A percentile compares a stretch with the other conserved stretches of the same genome.
Conservation (phyloP, 495 filamentous ascomycete genomes). For the Pyrenopolyporus hunteri region DNA sequence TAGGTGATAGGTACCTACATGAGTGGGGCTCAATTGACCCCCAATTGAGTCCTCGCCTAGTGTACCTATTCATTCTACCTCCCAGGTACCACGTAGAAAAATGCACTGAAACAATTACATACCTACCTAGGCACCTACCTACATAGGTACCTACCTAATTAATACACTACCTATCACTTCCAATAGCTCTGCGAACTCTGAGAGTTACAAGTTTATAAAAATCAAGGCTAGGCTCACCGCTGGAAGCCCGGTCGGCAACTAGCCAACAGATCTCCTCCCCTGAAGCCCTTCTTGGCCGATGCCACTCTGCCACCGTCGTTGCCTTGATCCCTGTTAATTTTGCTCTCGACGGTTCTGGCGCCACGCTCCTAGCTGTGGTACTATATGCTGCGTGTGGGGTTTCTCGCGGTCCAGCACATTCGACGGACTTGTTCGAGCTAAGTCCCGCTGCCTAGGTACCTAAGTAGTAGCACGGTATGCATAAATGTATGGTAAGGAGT, state of each 20-base stretch:
- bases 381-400: constrained; percentile 17
- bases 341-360: constrained; percentile 24
- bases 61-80: background rate
- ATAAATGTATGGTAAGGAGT: background rate
- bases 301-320: constrained; percentile 8
- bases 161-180: too few relatives aligned
- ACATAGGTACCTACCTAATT: too few relatives aligned
- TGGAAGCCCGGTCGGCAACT: constrained; percentile 11
- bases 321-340: constrained; percentile 15
- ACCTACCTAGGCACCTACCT: too few relatives aligned
- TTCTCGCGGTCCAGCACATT: background rate
- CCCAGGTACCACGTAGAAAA: too few relatives aligned
- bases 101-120: too few relatives aligned
- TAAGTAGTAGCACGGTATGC: too few relatives aligned
- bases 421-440: too few relatives aligned
- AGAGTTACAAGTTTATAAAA: background rate
- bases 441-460: too few relatives aligned
- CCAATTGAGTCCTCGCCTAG: background rate
- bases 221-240: constrained; percentile 21
- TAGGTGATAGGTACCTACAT: too few relatives aligned
- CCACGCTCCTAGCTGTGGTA: constrained; percentile 4
- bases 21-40: background rate
- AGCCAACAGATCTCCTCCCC: constrained; percentile 3
- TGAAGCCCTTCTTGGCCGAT: constrained; percentile 14
- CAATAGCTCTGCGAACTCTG: too few relatives aligned